Evolutionary conservation across 441 rosid genomes (phyloP).

Genomic region (Dalechampia spathulata): DNA sequence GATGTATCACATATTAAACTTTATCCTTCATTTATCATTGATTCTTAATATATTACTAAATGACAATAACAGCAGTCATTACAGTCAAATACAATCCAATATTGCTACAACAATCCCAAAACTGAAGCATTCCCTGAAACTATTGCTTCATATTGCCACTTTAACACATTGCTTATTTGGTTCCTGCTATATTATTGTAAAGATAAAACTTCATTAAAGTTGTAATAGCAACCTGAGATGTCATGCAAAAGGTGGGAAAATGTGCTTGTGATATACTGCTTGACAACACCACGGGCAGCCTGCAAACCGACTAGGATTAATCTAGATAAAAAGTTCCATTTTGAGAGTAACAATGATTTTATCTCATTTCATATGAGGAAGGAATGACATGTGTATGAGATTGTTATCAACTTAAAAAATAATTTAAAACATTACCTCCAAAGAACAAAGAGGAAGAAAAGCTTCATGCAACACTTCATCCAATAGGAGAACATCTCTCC

Average conservation of each 20-base stretch:
- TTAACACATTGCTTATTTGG: background rate
- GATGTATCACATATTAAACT: too few species aligned
- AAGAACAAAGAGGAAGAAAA: slow-evolving; percentile 58
- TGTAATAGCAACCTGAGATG: slow-evolving; percentile 56
- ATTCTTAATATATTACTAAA: too few species aligned
- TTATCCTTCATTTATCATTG: too few species aligned
- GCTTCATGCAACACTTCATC: slow-evolving; percentile 81
- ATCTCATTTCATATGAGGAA: slow-evolving; percentile 5
- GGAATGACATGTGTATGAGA: background rate
- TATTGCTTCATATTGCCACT: too few species aligned
- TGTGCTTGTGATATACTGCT: slow-evolving; percentile 52
- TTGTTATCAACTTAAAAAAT: slow-evolving; percentile 2
- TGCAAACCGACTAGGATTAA: slow-evolving; percentile 38
- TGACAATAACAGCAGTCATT: too few species aligned
- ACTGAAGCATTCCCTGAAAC: too few species aligned
- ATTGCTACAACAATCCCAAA: too few species aligned
- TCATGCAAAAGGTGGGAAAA: slow-evolving; percentile 68
- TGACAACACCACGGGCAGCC: slow-evolving; percentile 71
- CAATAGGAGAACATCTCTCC: slow-evolving; percentile 83
- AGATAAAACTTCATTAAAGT: slow-evolving; percentile 12
- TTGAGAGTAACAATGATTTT: background rate
- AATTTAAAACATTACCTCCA: slow-evolving; percentile 47
- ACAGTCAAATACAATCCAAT: too few species aligned
- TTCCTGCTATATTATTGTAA: slow-evolving; percentile 6
- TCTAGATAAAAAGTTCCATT: slow-evolving; percentile 14